Evolutionary conservation across 192 early-diverging fungal genomes (phyloP), one percentile per base, ranked within the genome.

Genomic region (Lunasporangiospora selenospora): DNA sequence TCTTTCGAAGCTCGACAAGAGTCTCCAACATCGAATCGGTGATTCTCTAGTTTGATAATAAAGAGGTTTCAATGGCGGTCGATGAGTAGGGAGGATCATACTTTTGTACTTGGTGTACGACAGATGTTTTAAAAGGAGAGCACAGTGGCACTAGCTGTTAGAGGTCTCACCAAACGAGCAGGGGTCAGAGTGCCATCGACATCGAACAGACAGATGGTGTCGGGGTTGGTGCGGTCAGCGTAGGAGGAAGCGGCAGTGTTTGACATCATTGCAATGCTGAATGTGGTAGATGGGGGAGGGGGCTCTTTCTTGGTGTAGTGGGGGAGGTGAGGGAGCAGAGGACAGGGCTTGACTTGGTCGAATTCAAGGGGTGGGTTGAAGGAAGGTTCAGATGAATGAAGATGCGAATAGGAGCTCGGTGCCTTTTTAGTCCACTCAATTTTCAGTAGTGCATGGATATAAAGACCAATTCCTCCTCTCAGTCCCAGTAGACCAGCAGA

Each of bases 131-230:
- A n/a, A n/a, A n/a, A n/a, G n/a, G n/a, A n/a, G 15, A 3, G 26
- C 48, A 23, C 16, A 21, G 26, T 16, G 48, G 24, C 48, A 18
- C 31, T 55, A n/a, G 16, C 16, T 44, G 31, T 36, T 3, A 12
- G 45, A 31, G 10, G 3, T 36, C 78, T 78, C 83, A 96, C 95
- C 77, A 88, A 80, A 77, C 97, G 93, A 36, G 95, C 96, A 36
- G 95, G 96, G 10, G 95, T 97, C 51, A 99, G 77, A 12, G 97
- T 97, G 44, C 96, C 97, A 76, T 99, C 97, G 40, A 99, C 95
- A 81, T 99, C 95, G 66, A 98, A 98, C 32, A 98, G 88, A 41
- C 89, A 88, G 65, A 97, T 82, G 70, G 90, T 94, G 75, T 90
- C 83, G 33, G 95, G 91, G 29, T 83, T 78, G 46, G 85, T 78